Conservation (phyloP, 1,284 basidiomycete species). For the Microbotryum violaceum region DNA sequence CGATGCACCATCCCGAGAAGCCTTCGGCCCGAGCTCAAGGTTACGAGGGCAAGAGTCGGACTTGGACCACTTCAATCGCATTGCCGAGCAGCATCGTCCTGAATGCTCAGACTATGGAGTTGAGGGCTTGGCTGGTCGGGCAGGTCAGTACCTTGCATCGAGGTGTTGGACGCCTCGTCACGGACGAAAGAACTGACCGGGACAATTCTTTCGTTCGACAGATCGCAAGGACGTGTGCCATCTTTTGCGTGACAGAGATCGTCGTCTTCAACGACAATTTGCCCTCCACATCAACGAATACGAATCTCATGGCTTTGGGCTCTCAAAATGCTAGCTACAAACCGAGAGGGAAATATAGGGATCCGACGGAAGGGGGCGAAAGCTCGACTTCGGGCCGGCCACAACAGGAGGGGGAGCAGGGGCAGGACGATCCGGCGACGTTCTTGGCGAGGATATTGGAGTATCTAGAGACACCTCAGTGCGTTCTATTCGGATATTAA, state of each 20-base stretch:
- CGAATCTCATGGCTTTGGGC: slow-evolving; percentile 19
- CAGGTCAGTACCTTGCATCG: slow-evolving; percentile 17
- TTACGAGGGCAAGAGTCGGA: slow-evolving; percentile 1
- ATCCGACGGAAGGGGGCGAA: slow-evolving; percentile 4
- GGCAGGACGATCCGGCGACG: slow-evolving; percentile 29
- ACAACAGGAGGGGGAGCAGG: slow-evolving; percentile 7
- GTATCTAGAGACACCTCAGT: slow-evolving; percentile 41
- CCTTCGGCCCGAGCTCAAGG: neutral
- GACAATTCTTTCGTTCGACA: slow-evolving; percentile 3
- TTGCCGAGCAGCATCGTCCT: slow-evolving; percentile 38
- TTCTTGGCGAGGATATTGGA: slow-evolving; percentile 38
- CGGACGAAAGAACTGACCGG: no score
- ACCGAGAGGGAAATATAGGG: slow-evolving; percentile 24
- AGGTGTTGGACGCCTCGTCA: no score
- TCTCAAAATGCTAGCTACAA: slow-evolving; percentile 14
- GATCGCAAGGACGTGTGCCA: slow-evolving; percentile 39
- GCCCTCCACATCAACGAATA: neutral
- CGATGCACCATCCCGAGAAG: slow-evolving; percentile 1
- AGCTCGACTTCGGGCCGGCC: neutral
- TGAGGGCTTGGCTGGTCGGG: slow-evolving; percentile 37
- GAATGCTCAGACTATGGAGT: slow-evolving; percentile 39
- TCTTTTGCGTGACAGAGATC: slow-evolving; percentile 41
- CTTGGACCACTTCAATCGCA: slow-evolving; percentile 37
- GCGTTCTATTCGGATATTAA: neutral
- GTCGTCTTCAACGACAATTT: slow-evolving; percentile 34